Percentiles rank a stretch among this genome's conserved stretches.
These are phyloP conservation scores for Tympanopsis confertula DNA, from an alignment of 2,329 filamentous ascomycete genomes.

Conservation along the genomic window DNA sequence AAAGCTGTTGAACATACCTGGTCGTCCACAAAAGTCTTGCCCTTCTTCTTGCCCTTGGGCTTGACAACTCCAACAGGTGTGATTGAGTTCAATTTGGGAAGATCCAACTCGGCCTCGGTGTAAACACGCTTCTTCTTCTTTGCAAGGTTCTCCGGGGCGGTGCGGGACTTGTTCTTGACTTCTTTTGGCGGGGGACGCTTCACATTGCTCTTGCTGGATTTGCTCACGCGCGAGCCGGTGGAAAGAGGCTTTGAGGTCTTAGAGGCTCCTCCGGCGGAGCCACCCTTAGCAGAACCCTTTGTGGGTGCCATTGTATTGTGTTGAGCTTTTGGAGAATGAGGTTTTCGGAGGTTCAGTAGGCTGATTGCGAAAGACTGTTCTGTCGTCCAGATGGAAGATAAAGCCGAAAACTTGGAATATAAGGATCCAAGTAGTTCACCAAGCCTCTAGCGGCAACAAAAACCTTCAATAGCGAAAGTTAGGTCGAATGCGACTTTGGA, in stretches of 20 bases:
- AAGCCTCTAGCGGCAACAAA: too few species aligned
- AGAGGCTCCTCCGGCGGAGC: background rate
- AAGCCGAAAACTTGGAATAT: too few species aligned
- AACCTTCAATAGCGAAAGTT: too few species aligned
- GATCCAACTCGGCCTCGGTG: slow-evolving; percentile 70
- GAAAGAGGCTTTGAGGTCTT: background rate
- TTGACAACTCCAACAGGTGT: slow-evolving; percentile 86
- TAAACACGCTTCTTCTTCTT: slow-evolving; percentile 76
- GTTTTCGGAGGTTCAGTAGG: background rate
- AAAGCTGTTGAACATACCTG: slow-evolving; percentile 35
- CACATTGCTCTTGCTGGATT: background rate
- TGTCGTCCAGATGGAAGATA: background rate
- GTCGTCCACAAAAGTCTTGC: slow-evolving; percentile 94
- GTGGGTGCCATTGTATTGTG: background rate
- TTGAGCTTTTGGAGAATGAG: background rate
- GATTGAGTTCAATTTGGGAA: slow-evolving; percentile 79
- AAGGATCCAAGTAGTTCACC: too few species aligned
- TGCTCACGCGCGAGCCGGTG: background rate
- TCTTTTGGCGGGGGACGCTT: slow-evolving; percentile 1
- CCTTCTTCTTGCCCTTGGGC: slow-evolving; percentile 93
- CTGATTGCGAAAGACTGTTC: background rate
- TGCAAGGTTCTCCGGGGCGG: slow-evolving; percentile 44
- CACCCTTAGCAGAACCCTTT: background rate
- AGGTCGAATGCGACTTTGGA: too few species aligned
- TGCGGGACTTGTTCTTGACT: slow-evolving; percentile 14